These are phyloP conservation scores for Aspergillus terreus DNA, from an alignment of 2,329 filamentous ascomycete genomes.

Conservation along the genomic window DNA sequence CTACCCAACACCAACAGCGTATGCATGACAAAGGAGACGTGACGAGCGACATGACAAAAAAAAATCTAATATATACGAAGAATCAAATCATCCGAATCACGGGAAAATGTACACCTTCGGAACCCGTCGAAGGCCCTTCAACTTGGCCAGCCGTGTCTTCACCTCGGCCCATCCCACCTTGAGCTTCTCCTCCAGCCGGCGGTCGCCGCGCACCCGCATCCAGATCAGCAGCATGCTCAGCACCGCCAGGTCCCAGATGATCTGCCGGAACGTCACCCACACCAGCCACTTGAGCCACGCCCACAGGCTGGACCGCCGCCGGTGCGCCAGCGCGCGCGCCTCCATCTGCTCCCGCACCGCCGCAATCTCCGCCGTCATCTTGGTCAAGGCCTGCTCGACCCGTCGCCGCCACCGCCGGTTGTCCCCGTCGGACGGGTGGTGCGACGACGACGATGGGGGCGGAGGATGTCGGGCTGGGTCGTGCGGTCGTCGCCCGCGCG, in stretches of 20 bases:
- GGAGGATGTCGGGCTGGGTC: not conserved
- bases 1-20: not conserved
- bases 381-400: constrained; percentile 80
- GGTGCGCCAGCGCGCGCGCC: constrained; percentile 66
- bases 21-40: not conserved
- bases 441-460: not conserved
- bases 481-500: not conserved
- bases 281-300: constrained; percentile 69
- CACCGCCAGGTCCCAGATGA: constrained; percentile 65
- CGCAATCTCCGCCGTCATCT: constrained; percentile 87
- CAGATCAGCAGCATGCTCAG: constrained; percentile 41
- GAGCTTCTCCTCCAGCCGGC: constrained; percentile 38
- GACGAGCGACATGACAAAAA: not conserved
- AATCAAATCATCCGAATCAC: constrained; percentile 12
- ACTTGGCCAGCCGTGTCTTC: constrained; percentile 27
- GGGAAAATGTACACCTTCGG: constrained; percentile 22
- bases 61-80: constrained; percentile 1
- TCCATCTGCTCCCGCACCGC: constrained; percentile 89
- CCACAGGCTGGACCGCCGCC: constrained; percentile 60
- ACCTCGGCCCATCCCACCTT: constrained; percentile 31
- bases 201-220: constrained; percentile 41
- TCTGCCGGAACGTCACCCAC: constrained; percentile 68
- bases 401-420: constrained; percentile 70
- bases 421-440: constrained; percentile 14
- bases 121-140: constrained; percentile 23